Conservation (phyloP, 2,329 filamentous ascomycete species). For the Aspergillus tubingensis region DNA sequence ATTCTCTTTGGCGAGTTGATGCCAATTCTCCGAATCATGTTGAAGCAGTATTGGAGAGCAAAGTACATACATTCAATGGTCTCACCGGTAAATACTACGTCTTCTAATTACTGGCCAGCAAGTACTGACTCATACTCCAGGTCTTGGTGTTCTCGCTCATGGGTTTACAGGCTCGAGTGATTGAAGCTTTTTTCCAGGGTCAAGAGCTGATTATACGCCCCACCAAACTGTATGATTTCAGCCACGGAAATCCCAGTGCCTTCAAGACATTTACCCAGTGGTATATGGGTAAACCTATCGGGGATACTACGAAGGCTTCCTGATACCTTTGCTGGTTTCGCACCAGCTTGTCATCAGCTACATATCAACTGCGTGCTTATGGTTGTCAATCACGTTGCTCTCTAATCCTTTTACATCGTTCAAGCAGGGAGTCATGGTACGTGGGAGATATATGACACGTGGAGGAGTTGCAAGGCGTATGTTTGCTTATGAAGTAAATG, state of each 20-base stretch:
- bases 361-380: background rate
- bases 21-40: conserved; percentile 15
- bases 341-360: background rate
- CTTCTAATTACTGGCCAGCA: background rate
- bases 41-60: conserved; percentile 11
- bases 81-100: conserved; percentile 13
- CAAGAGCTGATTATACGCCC: conserved; percentile 12
- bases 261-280: conserved; percentile 13
- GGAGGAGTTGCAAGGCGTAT: too few relatives aligned
- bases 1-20: conserved; percentile 19
- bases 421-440: background rate
- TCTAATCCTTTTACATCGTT: background rate
- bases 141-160: conserved; percentile 22
- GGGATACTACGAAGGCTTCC: background rate
- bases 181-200: conserved; percentile 20
- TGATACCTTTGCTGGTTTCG: background rate
- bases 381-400: background rate
- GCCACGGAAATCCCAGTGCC: conserved; percentile 1
- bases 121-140: conserved; percentile 10
- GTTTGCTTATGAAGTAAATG: too few relatives aligned
- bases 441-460: too few relatives aligned
- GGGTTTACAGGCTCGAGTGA: conserved; percentile 16
- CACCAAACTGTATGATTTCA: conserved; percentile 20
- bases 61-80: conserved; percentile 15
- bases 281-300: background rate